These are phyloP conservation scores for Xylaria longipes DNA, from an alignment of 495 filamentous ascomycete species.

Conservation along the genomic window DNA sequence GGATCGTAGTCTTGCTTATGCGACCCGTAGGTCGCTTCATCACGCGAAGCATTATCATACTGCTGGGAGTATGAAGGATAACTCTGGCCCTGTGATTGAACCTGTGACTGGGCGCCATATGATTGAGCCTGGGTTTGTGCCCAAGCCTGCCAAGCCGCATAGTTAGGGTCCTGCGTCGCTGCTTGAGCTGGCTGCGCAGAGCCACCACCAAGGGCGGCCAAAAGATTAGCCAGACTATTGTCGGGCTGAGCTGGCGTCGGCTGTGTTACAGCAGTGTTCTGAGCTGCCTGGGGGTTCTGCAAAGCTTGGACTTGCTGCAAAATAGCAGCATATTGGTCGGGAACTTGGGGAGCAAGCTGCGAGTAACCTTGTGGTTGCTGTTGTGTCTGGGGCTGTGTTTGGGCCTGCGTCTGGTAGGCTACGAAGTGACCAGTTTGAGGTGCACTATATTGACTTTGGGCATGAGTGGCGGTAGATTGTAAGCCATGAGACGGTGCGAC, in stretches of 20 bases:
- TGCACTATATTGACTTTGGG: neutral
- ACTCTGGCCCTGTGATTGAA: constrained; percentile 25
- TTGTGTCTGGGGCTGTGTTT: constrained; percentile 24
- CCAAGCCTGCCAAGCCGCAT: constrained; percentile 28
- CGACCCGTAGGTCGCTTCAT: constrained; percentile 10
- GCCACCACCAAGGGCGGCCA: constrained; percentile 27
- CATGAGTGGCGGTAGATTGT: neutral
- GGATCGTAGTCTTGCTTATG: constrained; percentile 28
- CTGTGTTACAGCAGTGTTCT: constrained; percentile 5
- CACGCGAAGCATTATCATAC: constrained; percentile 10
- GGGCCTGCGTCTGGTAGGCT: constrained; percentile 18
- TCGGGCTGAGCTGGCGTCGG: constrained; percentile 8
- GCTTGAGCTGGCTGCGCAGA: constrained; percentile 13
- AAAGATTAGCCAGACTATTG: constrained; percentile 25
- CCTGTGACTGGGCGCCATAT: constrained; percentile 27
- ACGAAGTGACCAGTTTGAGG: neutral
- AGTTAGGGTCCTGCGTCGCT: constrained; percentile 16
- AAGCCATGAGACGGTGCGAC: constrained; percentile 43
- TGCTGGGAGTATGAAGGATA: constrained; percentile 21
- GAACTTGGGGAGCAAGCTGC: constrained; percentile 33
- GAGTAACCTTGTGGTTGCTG: constrained; percentile 38
- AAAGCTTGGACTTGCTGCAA: constrained; percentile 40
- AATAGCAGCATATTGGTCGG: constrained; percentile 29
- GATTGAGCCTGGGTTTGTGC: constrained; percentile 30
- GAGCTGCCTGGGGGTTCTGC: constrained; percentile 30